Conservation (phyloP, 2,329 filamentous ascomycete genomes). For the Cladophialophora carrionii region DNA sequence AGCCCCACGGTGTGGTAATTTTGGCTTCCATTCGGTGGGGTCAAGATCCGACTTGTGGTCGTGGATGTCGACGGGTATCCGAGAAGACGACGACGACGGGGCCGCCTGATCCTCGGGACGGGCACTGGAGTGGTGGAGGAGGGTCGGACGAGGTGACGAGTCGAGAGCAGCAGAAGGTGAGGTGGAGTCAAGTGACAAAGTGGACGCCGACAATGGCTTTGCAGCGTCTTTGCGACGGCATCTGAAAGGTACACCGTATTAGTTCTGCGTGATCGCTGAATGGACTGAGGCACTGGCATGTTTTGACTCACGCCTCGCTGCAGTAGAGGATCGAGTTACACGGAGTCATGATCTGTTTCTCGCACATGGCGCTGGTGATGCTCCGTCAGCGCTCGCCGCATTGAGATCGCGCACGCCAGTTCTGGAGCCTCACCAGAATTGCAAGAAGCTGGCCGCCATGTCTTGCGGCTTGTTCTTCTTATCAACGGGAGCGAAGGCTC, state of each 20-base stretch:
- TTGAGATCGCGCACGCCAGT: not conserved
- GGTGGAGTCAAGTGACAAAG: conserved; percentile 38
- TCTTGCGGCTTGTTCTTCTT: conserved; percentile 38
- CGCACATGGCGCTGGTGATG: conserved; percentile 62
- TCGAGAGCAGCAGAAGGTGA: conserved; percentile 42
- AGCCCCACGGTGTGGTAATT: conserved; percentile 42
- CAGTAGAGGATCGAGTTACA: conserved; percentile 65
- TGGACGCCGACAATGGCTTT: conserved; percentile 49
- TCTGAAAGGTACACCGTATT: conserved; percentile 39
- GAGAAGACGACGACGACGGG: conserved; percentile 36
- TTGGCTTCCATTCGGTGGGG: conserved; percentile 56
- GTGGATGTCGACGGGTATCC: conserved; percentile 48
- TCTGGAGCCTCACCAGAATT: conserved; percentile 48
- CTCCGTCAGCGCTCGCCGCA: conserved; percentile 36
- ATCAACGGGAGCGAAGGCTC: conserved; percentile 13
- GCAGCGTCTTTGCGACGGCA: conserved; percentile 53
- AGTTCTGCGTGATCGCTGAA: conserved; percentile 10
- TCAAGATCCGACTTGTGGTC: conserved; percentile 52
- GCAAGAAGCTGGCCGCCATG: conserved; percentile 52
- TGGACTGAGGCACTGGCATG: conserved; percentile 8
- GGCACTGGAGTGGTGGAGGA: conserved; percentile 45
- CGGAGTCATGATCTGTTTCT: conserved; percentile 66
- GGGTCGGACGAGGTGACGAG: conserved; percentile 45
- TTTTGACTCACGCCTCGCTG: conserved; percentile 62
- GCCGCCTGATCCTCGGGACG: conserved; percentile 37